Evolutionary conservation across 257 asterid genomes (phyloP).

Genomic region (Fraxinus excelsior): DNA sequence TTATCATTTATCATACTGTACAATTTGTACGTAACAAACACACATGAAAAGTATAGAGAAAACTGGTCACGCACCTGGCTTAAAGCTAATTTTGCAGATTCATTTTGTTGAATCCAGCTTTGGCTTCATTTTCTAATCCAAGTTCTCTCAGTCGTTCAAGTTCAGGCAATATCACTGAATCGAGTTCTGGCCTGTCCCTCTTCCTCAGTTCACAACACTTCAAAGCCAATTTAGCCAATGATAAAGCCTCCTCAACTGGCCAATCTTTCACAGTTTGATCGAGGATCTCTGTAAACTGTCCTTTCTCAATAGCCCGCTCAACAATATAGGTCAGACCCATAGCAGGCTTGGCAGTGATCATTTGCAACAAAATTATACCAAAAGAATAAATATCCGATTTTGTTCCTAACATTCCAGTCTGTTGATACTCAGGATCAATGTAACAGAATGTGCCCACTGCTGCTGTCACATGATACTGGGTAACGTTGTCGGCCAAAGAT

Average conservation of each 20-base stretch:
- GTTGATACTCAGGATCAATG: constrained; percentile 34
- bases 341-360: constrained; percentile 31
- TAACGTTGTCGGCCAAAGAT: constrained; percentile 14
- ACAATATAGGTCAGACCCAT: constrained; percentile 22
- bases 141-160: constrained; percentile 11
- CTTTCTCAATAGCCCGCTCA: constrained; percentile 4
- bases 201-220: constrained; percentile 22
- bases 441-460: constrained; percentile 36
- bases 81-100: background rate
- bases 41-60: background rate
- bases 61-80: background rate
- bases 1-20: background rate
- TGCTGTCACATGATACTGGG: constrained; percentile 26
- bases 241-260: constrained; percentile 19
- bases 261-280: constrained; percentile 20
- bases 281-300: constrained; percentile 1
- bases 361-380: constrained; percentile 31
- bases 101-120: background rate
- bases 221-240: constrained; percentile 16
- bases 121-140: constrained; percentile 9
- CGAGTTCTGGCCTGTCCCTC: constrained; percentile 18
- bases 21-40: background rate
- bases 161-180: constrained; percentile 17
- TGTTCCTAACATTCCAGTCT: constrained; percentile 31
- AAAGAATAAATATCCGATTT: constrained; percentile 31